phyloP scores from a whole-genome alignment of 768 basidiomycete species.

The Phylloporus scabripes region DNA sequence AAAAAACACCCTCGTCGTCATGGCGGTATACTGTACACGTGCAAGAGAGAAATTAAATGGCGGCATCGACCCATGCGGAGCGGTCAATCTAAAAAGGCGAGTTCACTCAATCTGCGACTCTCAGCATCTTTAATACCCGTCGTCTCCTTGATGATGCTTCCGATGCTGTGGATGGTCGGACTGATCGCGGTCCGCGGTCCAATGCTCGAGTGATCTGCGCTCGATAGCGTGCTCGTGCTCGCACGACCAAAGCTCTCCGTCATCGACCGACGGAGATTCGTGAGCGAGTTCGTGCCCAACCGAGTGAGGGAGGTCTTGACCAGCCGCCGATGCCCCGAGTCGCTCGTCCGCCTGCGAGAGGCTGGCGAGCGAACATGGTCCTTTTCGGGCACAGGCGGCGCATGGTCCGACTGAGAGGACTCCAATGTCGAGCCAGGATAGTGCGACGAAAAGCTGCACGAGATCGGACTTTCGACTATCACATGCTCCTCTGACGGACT shows the following conservation, averaged over 20 bases:
- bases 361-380: neutral
- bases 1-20: neutral
- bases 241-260: conserved; percentile 28
- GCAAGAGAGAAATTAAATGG: conserved; percentile 1
- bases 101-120: conserved; percentile 61
- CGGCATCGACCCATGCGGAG: too few species aligned
- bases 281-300: conserved; percentile 35
- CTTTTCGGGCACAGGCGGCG: conserved; percentile 9
- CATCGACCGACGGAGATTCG: conserved; percentile 43
- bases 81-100: conserved; percentile 53
- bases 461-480: conserved; percentile 22
- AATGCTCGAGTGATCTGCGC: conserved; percentile 33
- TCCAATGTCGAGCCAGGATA: conserved; percentile 11
- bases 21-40: neutral
- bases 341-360: conserved; percentile 18
- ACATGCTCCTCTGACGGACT: conserved; percentile 5
- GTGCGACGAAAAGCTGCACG: conserved; percentile 21
- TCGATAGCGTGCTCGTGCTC: conserved; percentile 18
- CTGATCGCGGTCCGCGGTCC: conserved; percentile 40
- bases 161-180: conserved; percentile 56
- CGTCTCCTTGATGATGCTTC: conserved; percentile 50
- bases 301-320: conserved; percentile 16
- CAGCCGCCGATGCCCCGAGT: conserved; percentile 11
- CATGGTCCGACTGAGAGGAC: conserved; percentile 12
- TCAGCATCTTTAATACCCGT: conserved; percentile 61